Evolutionary conservation across 2,329 filamentous ascomycete species (phyloP), one percentile per base, ranked within the genome.

Genomic region (Cordyceps javanica): DNA sequence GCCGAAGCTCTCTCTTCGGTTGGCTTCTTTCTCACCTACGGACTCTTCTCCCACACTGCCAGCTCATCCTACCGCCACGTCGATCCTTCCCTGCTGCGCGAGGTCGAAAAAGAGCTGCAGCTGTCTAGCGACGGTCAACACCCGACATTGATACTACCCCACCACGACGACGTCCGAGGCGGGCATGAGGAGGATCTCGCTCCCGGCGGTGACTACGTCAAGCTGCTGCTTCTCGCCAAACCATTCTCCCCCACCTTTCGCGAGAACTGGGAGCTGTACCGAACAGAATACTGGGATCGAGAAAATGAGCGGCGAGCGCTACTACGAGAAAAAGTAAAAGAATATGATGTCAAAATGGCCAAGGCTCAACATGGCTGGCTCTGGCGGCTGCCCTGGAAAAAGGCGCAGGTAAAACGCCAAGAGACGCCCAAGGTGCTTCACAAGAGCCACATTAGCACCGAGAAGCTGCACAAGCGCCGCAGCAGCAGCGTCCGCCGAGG

Each of bases 251-350:
- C 94, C 0, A 91, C 90, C 48, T 99, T 99, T 68, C 83, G 94
- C 21, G 92, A 97, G 70, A 96, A 96, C 63, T 99, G 94, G 94
- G 94, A 99, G 68, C 80, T 93, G 16, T 99, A 95, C 72, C 83
- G 94, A 55, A 86, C 88, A 34, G 92, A 97, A 60, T 99, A 97
- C 73, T 99, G 94, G 94, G 93, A 97, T 65, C 87, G 87, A 60
- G 94, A 99, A 71, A 99, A 99, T 68, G 91, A 96, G 70, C 86
- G 93, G 2, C 85, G 94, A 13, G 82, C 87, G 3, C 75, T 89
- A 58, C 76, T 97, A 25, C 82, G 90, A 42, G 68, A 80, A 44
- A 89, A 89, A 67, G 76, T 96, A 51, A 82, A 85, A 61, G 81
- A 85, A 53, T 81, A 83, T 32, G 86, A 92, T 64, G 79, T 81